Evolutionary conservation across 2,329 filamentous ascomycete genomes (phyloP), one percentile per base, ranked within the genome.

Genomic region (Arthrocladium fulminans): DNA sequence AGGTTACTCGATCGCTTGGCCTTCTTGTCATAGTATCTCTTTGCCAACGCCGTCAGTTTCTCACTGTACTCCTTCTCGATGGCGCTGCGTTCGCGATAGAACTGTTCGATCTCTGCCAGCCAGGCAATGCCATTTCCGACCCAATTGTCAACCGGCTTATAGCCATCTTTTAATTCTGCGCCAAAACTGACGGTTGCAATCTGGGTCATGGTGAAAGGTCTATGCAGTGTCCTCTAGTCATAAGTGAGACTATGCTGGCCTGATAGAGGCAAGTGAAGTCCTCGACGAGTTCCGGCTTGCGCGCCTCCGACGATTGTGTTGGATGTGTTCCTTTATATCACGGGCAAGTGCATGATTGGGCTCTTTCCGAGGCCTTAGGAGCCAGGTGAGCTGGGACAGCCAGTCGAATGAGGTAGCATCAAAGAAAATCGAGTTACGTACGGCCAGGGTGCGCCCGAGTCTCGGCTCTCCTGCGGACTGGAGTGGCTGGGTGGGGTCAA

Each of bases 11-110:
- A 84, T 71, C 92, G 96, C 68, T 83, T 88, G 40, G 86, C 81
- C 74, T 97, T 98, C 74, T 94, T 94, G 62, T 98, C 94, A 63
- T 88, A 92, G 72, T 96, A 97, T 66, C 92, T 96, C 73, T 92
- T 94, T 48, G 90, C 92, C 44, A 98, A 73, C 2, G 81, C 81
- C 58, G 80, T 85, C 55, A 98, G 80, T 68, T 90, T 97, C 55
- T 84, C 77, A 60, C 87, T 85, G 67, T 98, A 97, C 66, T 98
- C 94, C 70, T 95, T 96, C 71, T 98, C 92, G 65, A 98, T 95
- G 29, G 74, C 81, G 63, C 88, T 87, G 50, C 94, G 81, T 68
- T 98, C 92, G 55, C 92, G 86, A 73, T 97, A 98, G 73, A 97
- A 98, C 63, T 87, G 83, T 67, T 98, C 88, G 54, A 98, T 86